phyloP scores from a whole-genome alignment of 345 rosid species.

The Streptanthus diversifolius region DNA sequence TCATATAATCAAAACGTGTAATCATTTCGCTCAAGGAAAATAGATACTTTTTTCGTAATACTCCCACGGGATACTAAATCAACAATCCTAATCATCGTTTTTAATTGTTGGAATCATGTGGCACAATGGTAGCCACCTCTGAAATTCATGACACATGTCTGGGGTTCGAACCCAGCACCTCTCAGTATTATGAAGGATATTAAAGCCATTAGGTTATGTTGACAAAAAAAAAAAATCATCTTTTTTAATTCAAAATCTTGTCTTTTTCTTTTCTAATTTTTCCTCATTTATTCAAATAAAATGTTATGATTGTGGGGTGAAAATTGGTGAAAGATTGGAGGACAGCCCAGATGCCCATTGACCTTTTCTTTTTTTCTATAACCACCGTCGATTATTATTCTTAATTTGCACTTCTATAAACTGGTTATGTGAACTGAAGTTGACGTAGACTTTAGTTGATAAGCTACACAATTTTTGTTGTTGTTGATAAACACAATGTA shows the following conservation, averaged over 20 bases:
- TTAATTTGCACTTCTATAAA: neutral
- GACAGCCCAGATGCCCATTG: slow-evolving; percentile 17
- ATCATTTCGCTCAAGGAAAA: slow-evolving; percentile 36
- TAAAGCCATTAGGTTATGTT: too few relatives aligned
- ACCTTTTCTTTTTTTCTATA: neutral
- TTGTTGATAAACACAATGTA: neutral
- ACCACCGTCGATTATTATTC: neutral
- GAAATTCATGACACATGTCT: too few relatives aligned
- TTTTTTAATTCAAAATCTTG: slow-evolving; percentile 19
- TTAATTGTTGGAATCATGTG: too few relatives aligned
- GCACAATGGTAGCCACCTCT: too few relatives aligned
- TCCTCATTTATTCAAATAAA: neutral
- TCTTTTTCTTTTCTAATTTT: slow-evolving; percentile 9
- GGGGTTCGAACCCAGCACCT: too few relatives aligned
- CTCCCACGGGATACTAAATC: slow-evolving; percentile 29
- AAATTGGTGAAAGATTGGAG: slow-evolving; percentile 18
- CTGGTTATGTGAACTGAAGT: neutral
- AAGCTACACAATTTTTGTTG: neutral
- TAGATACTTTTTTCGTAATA: slow-evolving; percentile 14
- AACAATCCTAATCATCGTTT: slow-evolving; percentile 25
- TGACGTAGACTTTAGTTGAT: neutral
- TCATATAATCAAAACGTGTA: slow-evolving; percentile 20
- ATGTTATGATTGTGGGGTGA: slow-evolving; percentile 26
- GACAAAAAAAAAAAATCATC: too few relatives aligned
- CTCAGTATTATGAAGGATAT: too few relatives aligned